These are phyloP conservation scores for Phytophthora cactorum DNA, from an alignment of 352 stramenopile species.

Conservation along the genomic window DNA sequence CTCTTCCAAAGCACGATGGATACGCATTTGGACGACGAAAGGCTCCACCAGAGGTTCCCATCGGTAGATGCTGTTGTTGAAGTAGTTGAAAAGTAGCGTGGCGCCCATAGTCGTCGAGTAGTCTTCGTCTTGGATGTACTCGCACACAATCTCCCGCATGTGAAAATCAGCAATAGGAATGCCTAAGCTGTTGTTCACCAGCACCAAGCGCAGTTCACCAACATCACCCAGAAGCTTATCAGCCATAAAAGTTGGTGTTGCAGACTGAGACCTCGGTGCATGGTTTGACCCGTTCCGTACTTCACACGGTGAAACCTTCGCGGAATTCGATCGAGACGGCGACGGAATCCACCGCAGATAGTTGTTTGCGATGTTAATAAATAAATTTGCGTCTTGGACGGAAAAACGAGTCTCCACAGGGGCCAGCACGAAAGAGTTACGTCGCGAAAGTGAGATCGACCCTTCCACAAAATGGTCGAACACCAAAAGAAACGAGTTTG, in stretches of 20 bases:
- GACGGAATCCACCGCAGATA: slow-evolving; percentile 67
- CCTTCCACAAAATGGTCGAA: slow-evolving; percentile 86
- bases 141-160: slow-evolving; percentile 87
- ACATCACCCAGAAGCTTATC: slow-evolving; percentile 89
- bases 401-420: slow-evolving; percentile 88
- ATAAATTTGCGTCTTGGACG: slow-evolving; percentile 85
- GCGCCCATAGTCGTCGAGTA: slow-evolving; percentile 81
- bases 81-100: slow-evolving; percentile 88
- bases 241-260: slow-evolving; percentile 45
- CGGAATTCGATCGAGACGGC: slow-evolving; percentile 18
- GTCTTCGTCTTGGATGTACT: slow-evolving; percentile 88
- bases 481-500: slow-evolving; percentile 84
- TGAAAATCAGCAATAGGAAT: slow-evolving; percentile 90
- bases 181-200: slow-evolving; percentile 90
- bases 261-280: slow-evolving; percentile 5
- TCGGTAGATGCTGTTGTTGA: slow-evolving; percentile 93
- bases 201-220: slow-evolving; percentile 80
- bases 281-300: slow-evolving; percentile 10
- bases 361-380: slow-evolving; percentile 87
- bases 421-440: slow-evolving; percentile 83
- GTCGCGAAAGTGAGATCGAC: slow-evolving; percentile 47
- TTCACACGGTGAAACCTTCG: slow-evolving; percentile 10
- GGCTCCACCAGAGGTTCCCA: slow-evolving; percentile 89
- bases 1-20: slow-evolving; percentile 71
- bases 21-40: slow-evolving; percentile 80